Conservation (phyloP, 2,329 filamentous ascomycete species). For the Apiospora pterosperma region DNA sequence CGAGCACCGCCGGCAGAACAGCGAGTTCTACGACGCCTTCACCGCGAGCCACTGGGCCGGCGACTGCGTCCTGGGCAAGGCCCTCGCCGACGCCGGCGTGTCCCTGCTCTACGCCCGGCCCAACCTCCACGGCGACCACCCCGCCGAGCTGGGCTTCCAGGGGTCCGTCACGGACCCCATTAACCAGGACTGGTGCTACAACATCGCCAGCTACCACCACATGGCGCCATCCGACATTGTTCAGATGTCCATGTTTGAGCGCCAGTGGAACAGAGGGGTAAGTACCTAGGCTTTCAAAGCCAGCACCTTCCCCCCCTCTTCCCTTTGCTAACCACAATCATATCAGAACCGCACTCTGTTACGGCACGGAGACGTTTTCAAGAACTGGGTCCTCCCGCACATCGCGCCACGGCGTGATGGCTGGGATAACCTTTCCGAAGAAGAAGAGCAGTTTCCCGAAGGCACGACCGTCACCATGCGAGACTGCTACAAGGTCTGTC, state of each 20-base stretch:
- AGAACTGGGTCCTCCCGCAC: slow-evolving; percentile 21
- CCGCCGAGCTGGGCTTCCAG: slow-evolving; percentile 38
- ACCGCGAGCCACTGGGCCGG: slow-evolving; percentile 46
- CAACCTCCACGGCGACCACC: slow-evolving; percentile 35
- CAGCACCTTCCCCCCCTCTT: not conserved
- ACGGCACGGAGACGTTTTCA: slow-evolving; percentile 28
- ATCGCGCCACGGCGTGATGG: slow-evolving; percentile 17
- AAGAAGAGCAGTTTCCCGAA: slow-evolving; percentile 12
- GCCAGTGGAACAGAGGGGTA: slow-evolving; percentile 27
- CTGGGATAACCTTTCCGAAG: slow-evolving; percentile 29
- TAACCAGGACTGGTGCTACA: slow-evolving; percentile 45
- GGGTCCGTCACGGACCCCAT: slow-evolving; percentile 35
- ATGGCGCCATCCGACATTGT: slow-evolving; percentile 38
- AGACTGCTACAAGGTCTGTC: slow-evolving; percentile 22
- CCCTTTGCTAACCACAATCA: not conserved
- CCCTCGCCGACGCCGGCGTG: slow-evolving; percentile 42
- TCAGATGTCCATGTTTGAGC: slow-evolving; percentile 42
- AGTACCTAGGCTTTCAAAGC: slow-evolving; percentile 12
- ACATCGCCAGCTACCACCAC: slow-evolving; percentile 47
- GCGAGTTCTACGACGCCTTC: slow-evolving; percentile 39
- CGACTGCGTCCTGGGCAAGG: slow-evolving; percentile 46
- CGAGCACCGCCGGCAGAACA: slow-evolving; percentile 36
- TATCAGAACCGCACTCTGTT: slow-evolving; percentile 23
- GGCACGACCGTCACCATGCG: slow-evolving; percentile 16
- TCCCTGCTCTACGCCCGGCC: slow-evolving; percentile 44